A percentile compares a stretch with the other conserved stretches of the same genome.
These are phyloP conservation scores for Kockiozyma suomiensis DNA, from an alignment of 805 yeast species.

Conservation along the genomic window DNA sequence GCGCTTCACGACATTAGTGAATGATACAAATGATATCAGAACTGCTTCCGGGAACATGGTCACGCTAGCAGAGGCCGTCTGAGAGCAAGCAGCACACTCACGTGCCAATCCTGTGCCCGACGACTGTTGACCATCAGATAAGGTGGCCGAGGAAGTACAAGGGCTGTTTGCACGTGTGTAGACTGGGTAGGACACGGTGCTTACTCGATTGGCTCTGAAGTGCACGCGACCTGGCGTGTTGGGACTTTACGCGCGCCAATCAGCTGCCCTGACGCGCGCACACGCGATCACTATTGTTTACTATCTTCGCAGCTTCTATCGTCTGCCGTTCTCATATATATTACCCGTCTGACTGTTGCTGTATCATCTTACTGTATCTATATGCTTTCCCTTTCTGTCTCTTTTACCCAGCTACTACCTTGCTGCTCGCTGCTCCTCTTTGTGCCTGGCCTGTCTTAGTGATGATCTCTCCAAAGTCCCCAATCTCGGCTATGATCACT, in stretches of 20 bases:
- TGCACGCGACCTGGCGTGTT: constrained; percentile 25
- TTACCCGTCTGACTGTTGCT: not conserved
- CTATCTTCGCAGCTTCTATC: not conserved
- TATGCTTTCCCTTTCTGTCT: too few relatives aligned
- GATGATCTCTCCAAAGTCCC: not conserved
- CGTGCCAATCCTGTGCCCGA: too few relatives aligned
- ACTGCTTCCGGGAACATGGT: too few relatives aligned
- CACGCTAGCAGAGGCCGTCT: too few relatives aligned
- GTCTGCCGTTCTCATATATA: not conserved
- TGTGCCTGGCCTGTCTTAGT: not conserved
- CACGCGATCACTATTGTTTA: constrained; percentile 23
- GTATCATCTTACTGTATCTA: not conserved
- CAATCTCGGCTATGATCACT: constrained; percentile 20
- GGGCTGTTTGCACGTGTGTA: constrained; percentile 14
- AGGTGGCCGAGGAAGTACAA: too few relatives aligned
- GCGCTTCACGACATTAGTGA: too few relatives aligned
- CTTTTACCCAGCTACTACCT: too few relatives aligned
- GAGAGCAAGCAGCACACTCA: too few relatives aligned
- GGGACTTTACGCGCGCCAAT: constrained; percentile 18
- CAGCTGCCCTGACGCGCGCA: constrained; percentile 14
- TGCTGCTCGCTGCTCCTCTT: not conserved
- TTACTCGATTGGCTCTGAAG: constrained; percentile 16
- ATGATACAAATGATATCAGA: too few relatives aligned
- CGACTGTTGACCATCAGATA: too few relatives aligned
- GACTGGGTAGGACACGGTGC: not conserved